Base-by-base conservation (phyloP, 768 basidiomycete genomes). In the Tricholoma furcatifolium region DNA sequence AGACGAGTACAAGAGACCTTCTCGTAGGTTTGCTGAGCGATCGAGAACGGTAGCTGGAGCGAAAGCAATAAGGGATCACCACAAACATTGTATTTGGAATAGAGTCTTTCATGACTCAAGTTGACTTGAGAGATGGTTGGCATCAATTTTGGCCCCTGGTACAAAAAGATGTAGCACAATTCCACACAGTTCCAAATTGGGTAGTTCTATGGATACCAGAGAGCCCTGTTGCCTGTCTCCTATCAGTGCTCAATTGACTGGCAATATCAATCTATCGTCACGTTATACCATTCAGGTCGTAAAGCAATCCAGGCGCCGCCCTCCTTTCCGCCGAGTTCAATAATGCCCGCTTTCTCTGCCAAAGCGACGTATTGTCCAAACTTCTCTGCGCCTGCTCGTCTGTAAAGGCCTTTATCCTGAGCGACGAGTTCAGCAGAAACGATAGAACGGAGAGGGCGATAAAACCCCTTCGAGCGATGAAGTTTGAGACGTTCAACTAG, bases 281-380 rank as follows among this genome's bases (percentile, higher is more conserved):
- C 50, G 36, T 60, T 54, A 41, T 64, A 54, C 61, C 67, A 71
- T n/a, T 66, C 60, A 20, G 68, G 63, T 10, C 60, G 61, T 32
- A 77, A 59, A 11, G 60, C 42, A 27, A 77, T 70, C 78, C 78
- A 78, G 8, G 69, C 72, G 12, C 51, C 34, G 4, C 68, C 68
- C 23, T 66, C 70, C 39, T 36, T 40, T 3, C 75, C 77, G 24
- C 79, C 80, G 12, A 70, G 65, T 38, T 70, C 67, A 47, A 80
- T 57, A 27, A 81, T 65, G 20, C 67, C 71, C 12, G 57, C 64
- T 51, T 71, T 62, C 35, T 66, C 64, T 11, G 80, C 80, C 49
- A 71, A 54, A 8, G 54, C 57, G 11, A 67, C 47, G 55, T 81
- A 82, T 38, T 75, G 69, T 15, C 64, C 64, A 55, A 81, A 78